Percentiles rank a stretch among this genome's conserved stretches.
Conservation (phyloP, 2,329 filamentous ascomycete genomes). For the Aspergillus sp. region DNA sequence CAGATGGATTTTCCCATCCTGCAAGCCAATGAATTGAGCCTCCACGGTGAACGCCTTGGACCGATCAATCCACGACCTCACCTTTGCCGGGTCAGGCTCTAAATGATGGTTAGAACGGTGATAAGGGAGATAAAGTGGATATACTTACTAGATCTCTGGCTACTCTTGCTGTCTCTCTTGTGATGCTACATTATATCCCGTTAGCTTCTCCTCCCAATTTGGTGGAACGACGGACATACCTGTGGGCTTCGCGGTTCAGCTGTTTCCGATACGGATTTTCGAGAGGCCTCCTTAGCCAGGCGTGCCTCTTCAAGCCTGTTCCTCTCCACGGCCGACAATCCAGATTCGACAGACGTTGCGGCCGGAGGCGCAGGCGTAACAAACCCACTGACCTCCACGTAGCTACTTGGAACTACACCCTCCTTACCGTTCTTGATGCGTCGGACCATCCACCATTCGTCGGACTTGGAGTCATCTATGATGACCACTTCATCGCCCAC, state of each 20-base stretch:
- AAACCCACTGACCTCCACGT: conserved; percentile 81
- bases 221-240: conserved; percentile 66
- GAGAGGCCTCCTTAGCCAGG: conserved; percentile 76
- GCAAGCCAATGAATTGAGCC: conserved; percentile 90
- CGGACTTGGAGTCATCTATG: conserved; percentile 85
- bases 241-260: conserved; percentile 58
- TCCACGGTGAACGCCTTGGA: conserved; percentile 96
- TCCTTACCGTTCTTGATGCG: conserved; percentile 89
- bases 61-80: conserved; percentile 91
- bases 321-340: conserved; percentile 72
- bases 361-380: conserved; percentile 50
- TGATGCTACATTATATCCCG: conserved; percentile 67
- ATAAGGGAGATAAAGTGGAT: neutral
- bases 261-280: conserved; percentile 58
- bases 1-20: conserved; percentile 94
- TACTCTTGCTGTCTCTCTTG: conserved; percentile 66
- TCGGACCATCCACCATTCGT: conserved; percentile 98
- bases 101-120: neutral
- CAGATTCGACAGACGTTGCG: conserved; percentile 56
- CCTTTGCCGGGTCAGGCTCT: conserved; percentile 82
- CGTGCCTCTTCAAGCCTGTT: conserved; percentile 77
- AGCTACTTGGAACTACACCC: conserved; percentile 94
- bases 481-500: conserved; percentile 88
- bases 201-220: conserved; percentile 52
- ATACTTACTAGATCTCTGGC: conserved; percentile 71